phyloP scores from a whole-genome alignment of 768 basidiomycete genomes.

The Jaapia argillacea region DNA sequence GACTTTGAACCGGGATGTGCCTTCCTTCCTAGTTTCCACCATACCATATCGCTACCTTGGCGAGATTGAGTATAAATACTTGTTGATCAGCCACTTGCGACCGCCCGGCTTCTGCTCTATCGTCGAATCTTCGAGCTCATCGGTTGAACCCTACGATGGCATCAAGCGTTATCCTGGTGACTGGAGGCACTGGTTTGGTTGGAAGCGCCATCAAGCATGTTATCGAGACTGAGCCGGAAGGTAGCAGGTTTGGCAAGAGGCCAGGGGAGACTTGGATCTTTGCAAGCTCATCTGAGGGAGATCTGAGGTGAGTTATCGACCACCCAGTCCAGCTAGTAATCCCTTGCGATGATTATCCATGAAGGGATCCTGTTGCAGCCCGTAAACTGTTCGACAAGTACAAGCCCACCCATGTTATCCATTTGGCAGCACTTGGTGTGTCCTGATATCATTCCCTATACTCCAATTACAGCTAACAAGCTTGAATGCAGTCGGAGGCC shows the following conservation, averaged over 20 bases:
- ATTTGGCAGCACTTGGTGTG: conserved; percentile 86
- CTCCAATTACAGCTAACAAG: no score
- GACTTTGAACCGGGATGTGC: no score
- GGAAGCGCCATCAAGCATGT: conserved; percentile 76
- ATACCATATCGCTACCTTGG: no score
- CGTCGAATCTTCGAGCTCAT: no score
- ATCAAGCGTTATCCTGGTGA: conserved; percentile 55
- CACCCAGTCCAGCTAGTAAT: neutral
- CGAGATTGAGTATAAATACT: no score
- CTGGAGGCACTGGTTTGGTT: conserved; percentile 80
- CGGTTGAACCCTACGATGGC: neutral
- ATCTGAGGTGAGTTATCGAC: conserved; percentile 62
- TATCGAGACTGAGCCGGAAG: conserved; percentile 68
- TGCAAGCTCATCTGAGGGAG: conserved; percentile 67
- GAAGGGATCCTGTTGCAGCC: conserved; percentile 63
- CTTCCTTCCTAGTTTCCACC: no score
- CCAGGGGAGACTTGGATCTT: conserved; percentile 84
- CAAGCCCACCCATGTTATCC: conserved; percentile 93
- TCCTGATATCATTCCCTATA: no score
- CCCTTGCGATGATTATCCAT: conserved; percentile 4
- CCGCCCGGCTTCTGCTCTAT: no score
- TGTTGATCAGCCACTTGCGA: no score
- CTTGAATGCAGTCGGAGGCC: conserved; percentile 74
- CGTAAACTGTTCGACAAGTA: conserved; percentile 77
- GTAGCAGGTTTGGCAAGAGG: conserved; percentile 68